Percentiles rank a stretch among this genome's conserved stretches.
phyloP scores from a whole-genome alignment of 768 basidiomycete species.

The Cyclocybe cylindracea region DNA sequence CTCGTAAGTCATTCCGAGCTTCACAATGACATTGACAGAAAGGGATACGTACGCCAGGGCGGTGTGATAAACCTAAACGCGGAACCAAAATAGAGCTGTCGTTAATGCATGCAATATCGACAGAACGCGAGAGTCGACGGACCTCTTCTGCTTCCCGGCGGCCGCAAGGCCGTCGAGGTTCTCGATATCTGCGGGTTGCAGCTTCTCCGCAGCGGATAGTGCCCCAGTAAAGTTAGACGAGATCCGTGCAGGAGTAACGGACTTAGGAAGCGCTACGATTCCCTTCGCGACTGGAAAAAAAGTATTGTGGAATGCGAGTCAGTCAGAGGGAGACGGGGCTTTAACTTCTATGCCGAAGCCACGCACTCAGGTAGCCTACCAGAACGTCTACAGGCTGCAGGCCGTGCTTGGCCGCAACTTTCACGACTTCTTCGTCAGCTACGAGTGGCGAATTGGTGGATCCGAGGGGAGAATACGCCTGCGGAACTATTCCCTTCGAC shows the following conservation, averaged over 20 bases:
- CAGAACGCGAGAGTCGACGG: constrained; percentile 18
- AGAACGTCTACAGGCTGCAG: constrained; percentile 59
- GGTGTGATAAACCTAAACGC: constrained; percentile 56
- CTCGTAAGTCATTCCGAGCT: constrained; percentile 2
- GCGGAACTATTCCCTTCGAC: constrained; percentile 65
- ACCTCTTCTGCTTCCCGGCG: constrained; percentile 66
- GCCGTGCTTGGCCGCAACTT: constrained; percentile 59
- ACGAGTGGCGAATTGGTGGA: constrained; percentile 68
- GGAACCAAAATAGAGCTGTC: constrained; percentile 7
- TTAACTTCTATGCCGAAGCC: not conserved
- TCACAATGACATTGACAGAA: constrained; percentile 5
- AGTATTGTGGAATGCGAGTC: constrained; percentile 2
- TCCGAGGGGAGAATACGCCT: constrained; percentile 84
- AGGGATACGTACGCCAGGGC: constrained; percentile 60
- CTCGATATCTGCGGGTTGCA: constrained; percentile 53
- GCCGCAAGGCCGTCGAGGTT: constrained; percentile 58
- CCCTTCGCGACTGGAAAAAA: constrained; percentile 55
- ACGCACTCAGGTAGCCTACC: constrained; percentile 62
- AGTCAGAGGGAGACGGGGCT: not conserved
- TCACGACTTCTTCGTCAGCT: constrained; percentile 56
- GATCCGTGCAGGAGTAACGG: constrained; percentile 72
- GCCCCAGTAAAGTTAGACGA: constrained; percentile 57
- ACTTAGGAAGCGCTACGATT: constrained; percentile 73
- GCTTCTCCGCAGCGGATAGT: constrained; percentile 42
- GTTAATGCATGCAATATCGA: constrained; percentile 6